Evolutionary conservation across 2,329 filamentous ascomycete species (phyloP), one percentile per base, ranked within the genome.

Genomic region (Claviceps sorghi): DNA sequence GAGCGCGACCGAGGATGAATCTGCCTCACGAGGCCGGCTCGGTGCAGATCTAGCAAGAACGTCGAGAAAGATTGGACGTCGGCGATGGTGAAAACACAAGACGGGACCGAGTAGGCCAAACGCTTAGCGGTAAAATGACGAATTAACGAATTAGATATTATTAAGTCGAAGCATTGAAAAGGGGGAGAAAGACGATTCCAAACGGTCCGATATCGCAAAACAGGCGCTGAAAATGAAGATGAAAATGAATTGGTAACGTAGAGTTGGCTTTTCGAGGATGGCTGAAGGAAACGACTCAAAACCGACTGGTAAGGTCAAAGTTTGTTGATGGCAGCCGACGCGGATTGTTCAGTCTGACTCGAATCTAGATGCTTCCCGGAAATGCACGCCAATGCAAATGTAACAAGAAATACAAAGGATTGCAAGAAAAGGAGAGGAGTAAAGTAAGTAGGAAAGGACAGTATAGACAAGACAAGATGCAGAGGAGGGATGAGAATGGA

Each of bases 121-220:
- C 26, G 26, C 42, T 44, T 21, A n/a, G 36, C 38, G 32, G 13
- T 19, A 46, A 51, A 9, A 42, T 2, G 36, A 38, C 22, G 17
- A 32, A 55, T 53, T 53, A 48, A 38, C n/a, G 49, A 38, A 55
- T 55, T 56, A 56, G 40, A 51, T 30, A 55, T 56, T 55, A 26
- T 26, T 26, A 56, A 32, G 43, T 55, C 40, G 45, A 51, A 53
- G 51, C 53, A 55, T 55, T 51, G 47, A 52, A 34, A 50, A 10
- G 11, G 13, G 4, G 9, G 26, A n/a, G 13, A 44, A 45, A 22
- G 26, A 15, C 22, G 40, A 51, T 26, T 52, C 42, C 29, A 40
- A 53, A 21, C 17, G n/a, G 19, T 26, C 17, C 38, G 50, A 44
- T 22, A 52, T 17, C 26, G 13, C 43, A 48, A 44, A 50, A 55